Percentiles rank a stretch among this genome's conserved stretches.
Evolutionary conservation across 2,329 filamentous ascomycete species (phyloP).

Genomic region (Ophiocordyceps polyrhachis-furcata): DNA sequence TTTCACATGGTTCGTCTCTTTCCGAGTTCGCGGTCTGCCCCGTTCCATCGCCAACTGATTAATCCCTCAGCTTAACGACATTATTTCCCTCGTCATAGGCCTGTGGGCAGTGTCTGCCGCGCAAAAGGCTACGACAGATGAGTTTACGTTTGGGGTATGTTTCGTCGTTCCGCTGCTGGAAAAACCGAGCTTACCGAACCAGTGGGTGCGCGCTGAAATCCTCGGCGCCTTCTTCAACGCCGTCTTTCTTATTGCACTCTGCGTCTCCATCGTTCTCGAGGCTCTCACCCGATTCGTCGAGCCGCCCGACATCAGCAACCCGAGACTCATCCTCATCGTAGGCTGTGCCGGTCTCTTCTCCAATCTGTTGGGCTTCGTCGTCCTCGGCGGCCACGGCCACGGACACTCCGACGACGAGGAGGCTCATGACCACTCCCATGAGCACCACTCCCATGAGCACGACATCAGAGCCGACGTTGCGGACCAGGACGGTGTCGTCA

Average conservation of each 20-base stretch:
- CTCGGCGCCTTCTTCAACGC: constrained; percentile 93
- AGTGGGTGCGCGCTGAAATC: constrained; percentile 96
- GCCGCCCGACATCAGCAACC: constrained; percentile 70
- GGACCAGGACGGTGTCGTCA: constrained; percentile 38
- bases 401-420: constrained; percentile 39
- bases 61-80: constrained; percentile 67
- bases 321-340: constrained; percentile 74
- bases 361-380: constrained; percentile 72
- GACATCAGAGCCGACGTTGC: constrained; percentile 24
- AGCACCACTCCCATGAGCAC: constrained; percentile 15
- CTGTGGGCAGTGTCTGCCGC: constrained; percentile 90
- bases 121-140: constrained; percentile 67
- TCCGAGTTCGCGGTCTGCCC: neutral
- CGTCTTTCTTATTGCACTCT: constrained; percentile 90
- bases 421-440: constrained; percentile 20
- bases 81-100: constrained; percentile 80
- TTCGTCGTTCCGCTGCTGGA: neutral
- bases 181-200: constrained; percentile 6
- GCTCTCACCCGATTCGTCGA: constrained; percentile 84
- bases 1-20: constrained; percentile 71
- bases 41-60: neutral
- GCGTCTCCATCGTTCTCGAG: constrained; percentile 90
- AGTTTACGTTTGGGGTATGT: constrained; percentile 84
- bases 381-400: constrained; percentile 89
- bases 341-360: constrained; percentile 72